A percentile compares a stretch with the other conserved stretches of the same genome.
These are phyloP conservation scores for Trypanosoma cruzi DNA, from an alignment of 208 protist genomes.

Conservation along the genomic window DNA sequence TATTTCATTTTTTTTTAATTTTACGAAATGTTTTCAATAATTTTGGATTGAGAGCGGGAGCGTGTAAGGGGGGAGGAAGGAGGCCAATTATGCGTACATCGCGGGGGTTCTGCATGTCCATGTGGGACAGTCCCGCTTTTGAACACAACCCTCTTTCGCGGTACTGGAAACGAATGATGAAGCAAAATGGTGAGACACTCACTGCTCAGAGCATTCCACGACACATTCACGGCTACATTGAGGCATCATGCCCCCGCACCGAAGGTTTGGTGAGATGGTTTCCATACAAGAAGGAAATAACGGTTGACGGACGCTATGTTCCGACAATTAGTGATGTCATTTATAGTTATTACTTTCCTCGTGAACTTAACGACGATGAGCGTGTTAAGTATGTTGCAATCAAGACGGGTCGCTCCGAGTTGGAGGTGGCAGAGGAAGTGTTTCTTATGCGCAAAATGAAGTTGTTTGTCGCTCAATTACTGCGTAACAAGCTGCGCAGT, in stretches of 20 bases:
- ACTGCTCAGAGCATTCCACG: constrained; percentile 81
- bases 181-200: constrained; percentile 66
- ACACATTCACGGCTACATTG: constrained; percentile 89
- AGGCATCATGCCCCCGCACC: constrained; percentile 66
- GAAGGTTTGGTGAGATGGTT: constrained; percentile 81
- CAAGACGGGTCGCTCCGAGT: constrained; percentile 70
- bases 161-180: constrained; percentile 90
- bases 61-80: constrained; percentile 11
- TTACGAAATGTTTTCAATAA: neutral
- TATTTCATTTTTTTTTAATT: constrained; percentile 9
- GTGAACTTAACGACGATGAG: constrained; percentile 79
- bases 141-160: constrained; percentile 80
- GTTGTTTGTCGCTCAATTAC: constrained; percentile 75
- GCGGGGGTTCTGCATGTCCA: constrained; percentile 44
- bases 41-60: neutral
- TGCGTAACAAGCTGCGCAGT: constrained; percentile 79
- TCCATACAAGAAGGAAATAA: constrained; percentile 89
- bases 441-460: constrained; percentile 91
- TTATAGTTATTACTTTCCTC: constrained; percentile 85
- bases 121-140: constrained; percentile 83
- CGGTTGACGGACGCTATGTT: constrained; percentile 75
- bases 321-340: constrained; percentile 79
- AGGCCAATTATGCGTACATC: constrained; percentile 20
- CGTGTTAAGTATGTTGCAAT: constrained; percentile 83
- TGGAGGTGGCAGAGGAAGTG: constrained; percentile 86